Conservation (phyloP, 1,284 basidiomycete genomes). For the Irpex sp. region DNA sequence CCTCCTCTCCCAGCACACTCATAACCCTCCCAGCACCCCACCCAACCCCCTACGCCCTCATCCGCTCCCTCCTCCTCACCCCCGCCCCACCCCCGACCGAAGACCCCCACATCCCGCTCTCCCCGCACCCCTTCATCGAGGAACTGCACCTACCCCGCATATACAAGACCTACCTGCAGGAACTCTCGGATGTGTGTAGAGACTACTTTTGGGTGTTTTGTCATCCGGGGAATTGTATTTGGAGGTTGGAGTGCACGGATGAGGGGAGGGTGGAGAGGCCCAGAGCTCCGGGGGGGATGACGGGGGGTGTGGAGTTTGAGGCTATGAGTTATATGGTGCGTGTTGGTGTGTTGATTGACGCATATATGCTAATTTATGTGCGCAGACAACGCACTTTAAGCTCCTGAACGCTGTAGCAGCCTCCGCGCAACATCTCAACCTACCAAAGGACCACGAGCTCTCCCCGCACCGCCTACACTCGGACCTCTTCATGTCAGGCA, state of each 20-base stretch:
- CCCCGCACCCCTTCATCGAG: conserved; percentile 88
- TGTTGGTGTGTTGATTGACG: conserved; percentile 8
- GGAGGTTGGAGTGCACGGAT: conserved; percentile 81
- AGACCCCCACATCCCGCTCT: conserved; percentile 57
- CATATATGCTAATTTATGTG: too few species aligned
- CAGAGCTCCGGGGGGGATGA: conserved; percentile 95
- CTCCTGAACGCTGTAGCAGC: conserved; percentile 77
- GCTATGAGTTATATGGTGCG: conserved; percentile 93
- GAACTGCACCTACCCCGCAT: conserved; percentile 78
- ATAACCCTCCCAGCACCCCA: conserved; percentile 70
- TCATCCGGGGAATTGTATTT: conserved; percentile 89
- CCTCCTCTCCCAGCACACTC: too few species aligned
- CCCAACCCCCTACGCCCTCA: conserved; percentile 63
- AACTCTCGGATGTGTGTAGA: conserved; percentile 85
- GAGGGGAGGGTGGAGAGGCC: conserved; percentile 85
- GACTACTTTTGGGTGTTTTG: conserved; percentile 99
- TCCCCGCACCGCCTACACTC: conserved; percentile 79
- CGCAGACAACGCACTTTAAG: conserved; percentile 79
- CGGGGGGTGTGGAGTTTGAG: conserved; percentile 97
- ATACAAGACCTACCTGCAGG: conserved; percentile 89
- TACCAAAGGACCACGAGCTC: conserved; percentile 63
- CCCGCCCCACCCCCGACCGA: conserved; percentile 73
- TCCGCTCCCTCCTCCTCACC: conserved; percentile 68
- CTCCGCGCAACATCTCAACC: conserved; percentile 56
- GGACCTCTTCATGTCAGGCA: conserved; percentile 83